Evolutionary conservation across 2,329 filamentous ascomycete genomes (phyloP).

Genomic region (Ceratocystis papillata): DNA sequence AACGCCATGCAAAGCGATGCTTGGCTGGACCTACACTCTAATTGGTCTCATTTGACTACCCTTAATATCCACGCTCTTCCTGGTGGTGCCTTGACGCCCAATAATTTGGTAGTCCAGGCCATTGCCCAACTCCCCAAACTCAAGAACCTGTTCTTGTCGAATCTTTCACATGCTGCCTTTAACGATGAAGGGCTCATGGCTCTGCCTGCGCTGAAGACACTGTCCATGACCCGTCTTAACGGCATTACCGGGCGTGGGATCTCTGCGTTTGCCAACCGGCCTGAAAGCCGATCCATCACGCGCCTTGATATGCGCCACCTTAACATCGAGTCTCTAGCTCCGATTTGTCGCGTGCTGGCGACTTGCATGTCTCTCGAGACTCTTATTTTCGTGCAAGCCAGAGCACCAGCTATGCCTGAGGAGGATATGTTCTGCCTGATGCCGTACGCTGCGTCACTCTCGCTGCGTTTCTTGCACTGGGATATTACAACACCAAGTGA

Average conservation of each 20-base stretch:
- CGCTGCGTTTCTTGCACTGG: constrained; percentile 50
- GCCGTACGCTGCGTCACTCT: constrained; percentile 50
- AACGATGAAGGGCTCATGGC: constrained; percentile 45
- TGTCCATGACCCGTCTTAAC: constrained; percentile 45
- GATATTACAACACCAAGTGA: constrained; percentile 46
- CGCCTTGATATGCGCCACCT: constrained; percentile 47
- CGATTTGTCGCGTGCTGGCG: constrained; percentile 49
- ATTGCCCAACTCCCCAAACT: constrained; percentile 44
- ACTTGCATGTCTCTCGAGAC: constrained; percentile 40
- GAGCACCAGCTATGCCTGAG: constrained; percentile 44
- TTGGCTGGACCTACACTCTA: constrained; percentile 43
- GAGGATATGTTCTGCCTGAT: constrained; percentile 50
- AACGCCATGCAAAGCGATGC: constrained; percentile 34
- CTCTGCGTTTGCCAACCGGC: constrained; percentile 44
- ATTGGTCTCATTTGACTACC: constrained; percentile 46
- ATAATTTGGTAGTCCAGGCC: constrained; percentile 42
- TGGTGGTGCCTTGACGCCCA: constrained; percentile 43
- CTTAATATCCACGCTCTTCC: constrained; percentile 50
- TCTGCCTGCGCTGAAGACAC: constrained; percentile 44
- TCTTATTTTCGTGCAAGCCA: constrained; percentile 46
- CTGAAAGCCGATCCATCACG: constrained; percentile 37
- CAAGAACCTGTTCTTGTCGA: constrained; percentile 49
- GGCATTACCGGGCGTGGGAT: constrained; percentile 48
- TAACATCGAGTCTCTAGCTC: constrained; percentile 45
- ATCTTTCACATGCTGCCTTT: constrained; percentile 46